Evolutionary conservation across 2,329 filamentous ascomycete genomes (phyloP), one percentile per base, ranked within the genome.

Genomic region (Penicillium sp.): DNA sequence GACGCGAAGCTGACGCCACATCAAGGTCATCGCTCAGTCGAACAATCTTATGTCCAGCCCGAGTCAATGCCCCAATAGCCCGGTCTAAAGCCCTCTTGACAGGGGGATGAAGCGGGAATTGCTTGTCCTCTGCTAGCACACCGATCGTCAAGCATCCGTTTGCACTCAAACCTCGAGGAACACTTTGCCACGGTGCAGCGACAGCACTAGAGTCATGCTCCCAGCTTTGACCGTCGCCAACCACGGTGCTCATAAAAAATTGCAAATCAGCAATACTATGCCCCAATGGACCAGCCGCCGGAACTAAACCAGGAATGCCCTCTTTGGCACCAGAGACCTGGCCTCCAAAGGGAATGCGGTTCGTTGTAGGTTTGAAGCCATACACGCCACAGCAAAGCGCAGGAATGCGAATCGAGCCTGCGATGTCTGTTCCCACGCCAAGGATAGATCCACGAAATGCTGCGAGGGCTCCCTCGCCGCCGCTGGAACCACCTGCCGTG

Each of bases 51-150:
- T 84, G 79, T 0, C 82, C 82, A 0, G 74, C 73, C 0, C 62
- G 66, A 32, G 69, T 61, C 3, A 85, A 63, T 0, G 60, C 62
- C 0, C 67, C 65, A 0, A 74, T 67, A 0, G 78, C 79, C 0
- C 61, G 67, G 5, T 77, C 68, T 1, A 84, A 55, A 1, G 77
- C 71, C 2, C 79, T 72, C 1, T 70, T 73, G 1, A 84, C 74
- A 0, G 81, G 78, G 0, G 83, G 81, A 22, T 83, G 80, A 0
- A 83, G 67, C 0, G 79, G 80, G 29, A 77, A 77, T 1, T 76
- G 66, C 0, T 74, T 68, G 57, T 83, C 79, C 42, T 79, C 77
- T 2, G 74, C 53, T 10, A 82, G 62, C 1, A 84, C 57, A 0
- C 83, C 83, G 38, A 85, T 77, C 0, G 72, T 73, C 3, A 84